Evolutionary conservation across 2,329 filamentous ascomycete genomes (phyloP).

Genomic region (Epichloe sp.): DNA sequence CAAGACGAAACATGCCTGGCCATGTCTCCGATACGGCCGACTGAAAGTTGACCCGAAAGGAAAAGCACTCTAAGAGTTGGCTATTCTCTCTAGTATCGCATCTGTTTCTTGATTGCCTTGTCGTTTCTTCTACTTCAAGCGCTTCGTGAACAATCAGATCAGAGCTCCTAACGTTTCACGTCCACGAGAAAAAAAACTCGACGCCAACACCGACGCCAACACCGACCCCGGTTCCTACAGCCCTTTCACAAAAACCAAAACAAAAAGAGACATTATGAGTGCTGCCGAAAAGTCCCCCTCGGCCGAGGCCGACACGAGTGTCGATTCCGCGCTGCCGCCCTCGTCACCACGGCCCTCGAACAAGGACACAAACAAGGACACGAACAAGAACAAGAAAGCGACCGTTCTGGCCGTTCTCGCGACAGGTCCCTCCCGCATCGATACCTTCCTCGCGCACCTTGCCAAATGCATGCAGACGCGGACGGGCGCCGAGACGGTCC

Average conservation of each 20-base stretch:
- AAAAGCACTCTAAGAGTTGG: no score
- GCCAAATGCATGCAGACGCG: conserved; percentile 54
- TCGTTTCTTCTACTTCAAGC: no score
- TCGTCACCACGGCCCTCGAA: conserved; percentile 4
- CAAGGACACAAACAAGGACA: no score
- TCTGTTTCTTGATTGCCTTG: no score
- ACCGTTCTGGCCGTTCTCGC: conserved; percentile 7
- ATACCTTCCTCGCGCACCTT: conserved; percentile 42
- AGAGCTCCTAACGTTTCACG: background rate
- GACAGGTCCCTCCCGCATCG: conserved; percentile 19
- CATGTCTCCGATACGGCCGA: background rate
- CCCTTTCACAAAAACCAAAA: no score
- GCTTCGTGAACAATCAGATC: background rate
- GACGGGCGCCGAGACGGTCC: conserved; percentile 54
- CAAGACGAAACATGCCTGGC: background rate
- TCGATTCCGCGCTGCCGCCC: conserved; percentile 5
- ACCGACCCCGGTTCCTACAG: no score
- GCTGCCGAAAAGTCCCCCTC: background rate
- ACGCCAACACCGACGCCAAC: no score
- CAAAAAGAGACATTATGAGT: background rate
- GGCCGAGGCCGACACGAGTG: background rate
- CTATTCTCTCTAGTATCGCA: no score
- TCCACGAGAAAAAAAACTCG: no score
- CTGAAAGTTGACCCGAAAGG: background rate
- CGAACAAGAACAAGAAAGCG: conserved; percentile 2